These are phyloP conservation scores for Mycena pura DNA, from an alignment of 768 basidiomycete genomes.

Conservation along the genomic window DNA sequence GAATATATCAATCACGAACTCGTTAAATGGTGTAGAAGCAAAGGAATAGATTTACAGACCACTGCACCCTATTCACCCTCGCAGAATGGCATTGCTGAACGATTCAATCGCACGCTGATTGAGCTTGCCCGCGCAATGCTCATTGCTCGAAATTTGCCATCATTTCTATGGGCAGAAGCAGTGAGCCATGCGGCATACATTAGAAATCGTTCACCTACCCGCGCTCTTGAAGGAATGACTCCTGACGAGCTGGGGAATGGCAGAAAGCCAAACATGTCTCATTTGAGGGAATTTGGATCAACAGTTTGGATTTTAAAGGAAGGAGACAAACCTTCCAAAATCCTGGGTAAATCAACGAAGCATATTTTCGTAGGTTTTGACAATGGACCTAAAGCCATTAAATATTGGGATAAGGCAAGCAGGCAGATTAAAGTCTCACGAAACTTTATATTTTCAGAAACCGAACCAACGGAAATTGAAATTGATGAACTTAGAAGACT, in stretches of 20 bases:
- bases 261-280: not conserved
- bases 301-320: constrained; percentile 11
- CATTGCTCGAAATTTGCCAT: constrained; percentile 9
- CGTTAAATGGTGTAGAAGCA: constrained; percentile 5
- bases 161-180: constrained; percentile 11
- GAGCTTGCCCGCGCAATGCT: constrained; percentile 10
- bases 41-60: constrained; percentile 4
- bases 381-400: too few relatives aligned
- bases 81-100: constrained; percentile 10
- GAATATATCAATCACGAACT: constrained; percentile 8
- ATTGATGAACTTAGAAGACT: not conserved
- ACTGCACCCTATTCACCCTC: constrained; percentile 12
- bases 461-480: not conserved
- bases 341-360: not conserved
- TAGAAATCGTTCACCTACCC: constrained; percentile 4
- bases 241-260: constrained; percentile 1
- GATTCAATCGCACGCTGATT: constrained; percentile 6
- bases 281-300: constrained; percentile 13
- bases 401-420: too few relatives aligned
- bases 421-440: constrained; percentile 2
- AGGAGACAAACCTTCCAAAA: not conserved
- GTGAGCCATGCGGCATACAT: constrained; percentile 6
- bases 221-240: constrained; percentile 3
- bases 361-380: too few relatives aligned
- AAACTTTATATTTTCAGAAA: not conserved